These are phyloP conservation scores for Fusarium liriodendri DNA, from an alignment of 2,329 filamentous ascomycete genomes.

Conservation along the genomic window DNA sequence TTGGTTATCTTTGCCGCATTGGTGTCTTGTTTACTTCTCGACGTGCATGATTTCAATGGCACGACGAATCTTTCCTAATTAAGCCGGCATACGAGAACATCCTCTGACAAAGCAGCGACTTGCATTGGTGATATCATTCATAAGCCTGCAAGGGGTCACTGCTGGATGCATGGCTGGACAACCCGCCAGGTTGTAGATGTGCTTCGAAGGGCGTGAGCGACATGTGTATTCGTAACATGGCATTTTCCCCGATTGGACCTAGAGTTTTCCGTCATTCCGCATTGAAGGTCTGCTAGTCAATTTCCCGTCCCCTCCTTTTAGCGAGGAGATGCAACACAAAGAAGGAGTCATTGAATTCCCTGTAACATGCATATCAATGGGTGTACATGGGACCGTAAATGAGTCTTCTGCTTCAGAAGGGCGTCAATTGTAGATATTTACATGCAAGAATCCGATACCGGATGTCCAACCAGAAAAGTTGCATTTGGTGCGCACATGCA, in stretches of 20 bases:
- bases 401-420: not conserved
- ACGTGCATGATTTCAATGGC: not conserved
- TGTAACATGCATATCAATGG: not conserved
- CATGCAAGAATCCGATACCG: not conserved
- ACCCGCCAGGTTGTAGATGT: not conserved
- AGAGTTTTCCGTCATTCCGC: not conserved
- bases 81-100: not conserved
- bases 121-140: not conserved
- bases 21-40: not conserved
- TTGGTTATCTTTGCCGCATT: not conserved
- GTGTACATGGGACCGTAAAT: not conserved
- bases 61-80: not conserved
- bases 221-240: not conserved
- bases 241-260: not conserved
- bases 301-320: not conserved
- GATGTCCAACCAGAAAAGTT: not conserved
- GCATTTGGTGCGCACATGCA: not conserved
- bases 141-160: not conserved
- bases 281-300: not conserved
- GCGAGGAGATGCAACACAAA: not conserved
- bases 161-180: not conserved
- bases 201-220: not conserved
- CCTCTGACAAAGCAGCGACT: not conserved
- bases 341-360: not conserved
- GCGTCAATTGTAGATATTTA: not conserved